A percentile compares a stretch with the other conserved stretches of the same genome.
Conservation (phyloP, 1,284 basidiomycete species). For the Tylopilus sp. region DNA sequence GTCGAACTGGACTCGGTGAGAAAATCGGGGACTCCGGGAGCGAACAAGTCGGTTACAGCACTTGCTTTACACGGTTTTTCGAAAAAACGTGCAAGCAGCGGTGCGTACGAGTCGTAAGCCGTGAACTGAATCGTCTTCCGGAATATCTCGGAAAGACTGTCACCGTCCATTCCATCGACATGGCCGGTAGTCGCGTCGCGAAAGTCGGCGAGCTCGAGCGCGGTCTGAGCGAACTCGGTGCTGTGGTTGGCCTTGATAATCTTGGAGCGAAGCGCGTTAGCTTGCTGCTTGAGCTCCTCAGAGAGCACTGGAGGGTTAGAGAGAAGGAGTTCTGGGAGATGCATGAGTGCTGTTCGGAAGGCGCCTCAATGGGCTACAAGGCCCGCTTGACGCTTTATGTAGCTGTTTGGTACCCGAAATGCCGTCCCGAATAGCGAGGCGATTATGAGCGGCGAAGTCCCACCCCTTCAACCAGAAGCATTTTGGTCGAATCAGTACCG, state of each 20-base stretch:
- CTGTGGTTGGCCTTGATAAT: conserved; percentile 10
- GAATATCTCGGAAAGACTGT: conserved; percentile 4
- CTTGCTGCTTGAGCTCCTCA: neutral
- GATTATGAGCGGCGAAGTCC: too few relatives aligned
- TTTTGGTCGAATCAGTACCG: too few relatives aligned
- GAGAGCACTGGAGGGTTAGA: neutral
- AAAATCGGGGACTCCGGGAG: conserved; percentile 23
- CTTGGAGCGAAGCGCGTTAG: neutral
- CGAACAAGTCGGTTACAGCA: conserved; percentile 9
- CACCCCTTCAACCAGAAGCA: too few relatives aligned
- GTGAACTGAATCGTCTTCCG: conserved; percentile 10
- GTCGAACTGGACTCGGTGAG: conserved; percentile 20
- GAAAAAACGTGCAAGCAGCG: conserved; percentile 2
- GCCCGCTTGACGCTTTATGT: too few relatives aligned
- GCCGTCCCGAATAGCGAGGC: too few relatives aligned
- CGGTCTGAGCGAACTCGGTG: conserved; percentile 11
- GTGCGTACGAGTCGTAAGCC: conserved; percentile 15
- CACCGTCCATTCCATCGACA: neutral
- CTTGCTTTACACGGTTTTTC: conserved; percentile 14
- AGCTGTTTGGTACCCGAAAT: too few relatives aligned
- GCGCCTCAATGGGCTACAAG: too few relatives aligned
- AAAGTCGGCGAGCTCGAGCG: conserved; percentile 8
- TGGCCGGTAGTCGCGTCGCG: neutral
- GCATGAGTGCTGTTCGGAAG: too few relatives aligned
- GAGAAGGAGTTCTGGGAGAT: too few relatives aligned